These are phyloP conservation scores for Diaporthe destruens DNA, from an alignment of 2,329 filamentous ascomycete species.

Conservation along the genomic window DNA sequence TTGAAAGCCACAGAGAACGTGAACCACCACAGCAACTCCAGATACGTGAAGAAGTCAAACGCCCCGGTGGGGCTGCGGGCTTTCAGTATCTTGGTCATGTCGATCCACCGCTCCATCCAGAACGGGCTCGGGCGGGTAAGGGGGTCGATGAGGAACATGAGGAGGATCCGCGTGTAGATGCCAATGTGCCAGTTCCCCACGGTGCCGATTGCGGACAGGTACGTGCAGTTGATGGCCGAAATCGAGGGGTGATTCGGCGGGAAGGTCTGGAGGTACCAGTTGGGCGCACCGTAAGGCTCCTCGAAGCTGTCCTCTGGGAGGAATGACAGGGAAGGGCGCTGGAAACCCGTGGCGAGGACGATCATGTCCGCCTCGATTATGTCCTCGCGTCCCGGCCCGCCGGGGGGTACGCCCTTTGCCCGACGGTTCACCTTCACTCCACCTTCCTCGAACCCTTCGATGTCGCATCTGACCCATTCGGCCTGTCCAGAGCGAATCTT, in stretches of 20 bases:
- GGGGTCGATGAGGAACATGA: conserved; percentile 88
- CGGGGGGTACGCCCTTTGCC: conserved; percentile 78
- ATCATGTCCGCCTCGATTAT: conserved; percentile 79
- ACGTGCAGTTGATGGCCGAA: conserved; percentile 86
- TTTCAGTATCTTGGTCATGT: conserved; percentile 83
- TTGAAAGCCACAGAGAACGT: conserved; percentile 82
- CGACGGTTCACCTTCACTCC: conserved; percentile 81
- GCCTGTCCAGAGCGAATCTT: conserved; percentile 79
- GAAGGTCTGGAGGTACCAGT: conserved; percentile 92
- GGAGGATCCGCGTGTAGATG: conserved; percentile 86
- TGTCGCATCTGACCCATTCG: conserved; percentile 86
- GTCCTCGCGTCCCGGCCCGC: conserved; percentile 77
- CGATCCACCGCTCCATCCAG: conserved; percentile 89
- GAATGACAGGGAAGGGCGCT: conserved; percentile 79
- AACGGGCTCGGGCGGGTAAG: conserved; percentile 77
- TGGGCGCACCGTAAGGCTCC: conserved; percentile 81
- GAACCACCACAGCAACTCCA: conserved; percentile 89
- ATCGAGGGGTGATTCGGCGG: conserved; percentile 80
- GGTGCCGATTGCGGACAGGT: conserved; percentile 82
- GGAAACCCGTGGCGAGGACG: conserved; percentile 86
- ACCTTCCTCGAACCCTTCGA: conserved; percentile 71
- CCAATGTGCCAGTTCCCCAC: conserved; percentile 92
- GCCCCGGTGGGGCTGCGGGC: conserved; percentile 76
- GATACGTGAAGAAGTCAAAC: conserved; percentile 92
- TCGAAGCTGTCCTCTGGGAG: conserved; percentile 79